Evolutionary conservation across 169 alveolate species (phyloP).

Genomic region (Plasmodium cynomolgi): DNA sequence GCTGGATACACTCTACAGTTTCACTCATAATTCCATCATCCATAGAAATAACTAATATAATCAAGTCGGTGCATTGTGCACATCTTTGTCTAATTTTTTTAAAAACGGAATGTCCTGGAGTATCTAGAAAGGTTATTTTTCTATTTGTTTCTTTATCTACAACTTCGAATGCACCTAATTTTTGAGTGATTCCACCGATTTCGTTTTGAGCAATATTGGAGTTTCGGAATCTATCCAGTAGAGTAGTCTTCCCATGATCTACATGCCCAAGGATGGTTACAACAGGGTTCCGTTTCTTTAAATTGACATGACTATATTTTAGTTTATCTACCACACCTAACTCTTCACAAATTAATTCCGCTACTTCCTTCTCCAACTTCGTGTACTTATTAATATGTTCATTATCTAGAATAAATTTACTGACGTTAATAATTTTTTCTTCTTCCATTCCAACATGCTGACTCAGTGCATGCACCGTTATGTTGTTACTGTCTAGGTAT

Average conservation of each 20-base stretch:
- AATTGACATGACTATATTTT: conserved; percentile 88
- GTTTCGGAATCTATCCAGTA: conserved; percentile 87
- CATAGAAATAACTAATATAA: conserved; percentile 94
- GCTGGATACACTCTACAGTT: conserved; percentile 92
- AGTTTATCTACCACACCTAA: conserved; percentile 92
- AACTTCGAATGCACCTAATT: conserved; percentile 94
- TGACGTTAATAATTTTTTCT: conserved; percentile 88
- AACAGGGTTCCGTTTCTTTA: conserved; percentile 91
- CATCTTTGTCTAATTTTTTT: conserved; percentile 93
- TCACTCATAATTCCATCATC: conserved; percentile 95
- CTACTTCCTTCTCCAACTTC: conserved; percentile 76
- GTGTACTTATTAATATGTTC: conserved; percentile 91
- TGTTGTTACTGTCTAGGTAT: conserved; percentile 57
- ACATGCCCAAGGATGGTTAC: conserved; percentile 98
- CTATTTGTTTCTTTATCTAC: conserved; percentile 80
- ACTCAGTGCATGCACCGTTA: conserved; percentile 80
- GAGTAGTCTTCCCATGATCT: conserved; percentile 98
- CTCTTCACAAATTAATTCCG: conserved; percentile 89
- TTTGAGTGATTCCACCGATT: conserved; percentile 94
- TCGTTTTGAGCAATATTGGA: conserved; percentile 87
- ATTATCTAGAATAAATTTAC: conserved; percentile 93
- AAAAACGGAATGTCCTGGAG: conserved; percentile 98
- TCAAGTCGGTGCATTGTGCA: conserved; percentile 94
- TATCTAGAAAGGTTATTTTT: conserved; percentile 92
- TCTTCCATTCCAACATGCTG: conserved; percentile 89